A percentile compares a stretch with the other conserved stretches of the same genome.
Conservation (phyloP, 2,329 filamentous ascomycete species). For the Fusarium goolgardi region DNA sequence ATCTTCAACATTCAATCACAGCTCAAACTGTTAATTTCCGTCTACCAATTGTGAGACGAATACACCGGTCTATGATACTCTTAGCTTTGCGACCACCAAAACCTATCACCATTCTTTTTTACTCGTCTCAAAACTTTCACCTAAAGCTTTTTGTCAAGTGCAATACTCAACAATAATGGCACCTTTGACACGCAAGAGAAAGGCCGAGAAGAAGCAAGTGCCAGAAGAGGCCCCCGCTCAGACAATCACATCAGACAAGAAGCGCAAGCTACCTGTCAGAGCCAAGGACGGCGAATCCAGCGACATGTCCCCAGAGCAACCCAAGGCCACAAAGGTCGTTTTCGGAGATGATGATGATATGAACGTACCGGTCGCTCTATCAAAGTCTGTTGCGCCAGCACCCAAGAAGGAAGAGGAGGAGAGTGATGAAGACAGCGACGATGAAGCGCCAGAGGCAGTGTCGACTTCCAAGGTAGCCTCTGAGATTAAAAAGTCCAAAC, state of each 20-base stretch:
- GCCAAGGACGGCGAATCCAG: slow-evolving; percentile 48
- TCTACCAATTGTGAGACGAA: background rate
- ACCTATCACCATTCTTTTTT: background rate
- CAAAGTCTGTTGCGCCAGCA: slow-evolving; percentile 30
- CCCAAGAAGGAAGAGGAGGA: slow-evolving; percentile 44
- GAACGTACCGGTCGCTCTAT: slow-evolving; percentile 11
- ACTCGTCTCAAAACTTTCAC: slow-evolving; percentile 1
- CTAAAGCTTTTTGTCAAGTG: slow-evolving; percentile 7
- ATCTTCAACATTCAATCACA: slow-evolving; percentile 20
- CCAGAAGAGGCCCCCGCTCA: slow-evolving; percentile 19
- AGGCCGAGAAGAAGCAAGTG: slow-evolving; percentile 39
- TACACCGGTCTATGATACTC: no score
- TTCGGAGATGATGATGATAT: slow-evolving; percentile 53
- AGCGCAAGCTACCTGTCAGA: slow-evolving; percentile 52
- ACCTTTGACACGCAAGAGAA: slow-evolving; percentile 49
- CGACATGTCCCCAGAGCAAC: slow-evolving; percentile 19
- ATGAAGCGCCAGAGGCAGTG: slow-evolving; percentile 69
- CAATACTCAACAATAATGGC: slow-evolving; percentile 39
- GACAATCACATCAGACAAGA: slow-evolving; percentile 28
- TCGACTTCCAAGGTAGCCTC: slow-evolving; percentile 63
- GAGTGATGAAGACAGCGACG: slow-evolving; percentile 59
- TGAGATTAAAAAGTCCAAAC: slow-evolving; percentile 58
- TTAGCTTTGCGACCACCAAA: background rate
- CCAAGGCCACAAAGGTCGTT: slow-evolving; percentile 49
- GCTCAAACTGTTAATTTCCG: slow-evolving; percentile 2